A percentile compares a stretch with the other conserved stretches of the same genome.
Conservation (phyloP, 306 rosid species). For the Citrullus mucosospermus region DNA sequence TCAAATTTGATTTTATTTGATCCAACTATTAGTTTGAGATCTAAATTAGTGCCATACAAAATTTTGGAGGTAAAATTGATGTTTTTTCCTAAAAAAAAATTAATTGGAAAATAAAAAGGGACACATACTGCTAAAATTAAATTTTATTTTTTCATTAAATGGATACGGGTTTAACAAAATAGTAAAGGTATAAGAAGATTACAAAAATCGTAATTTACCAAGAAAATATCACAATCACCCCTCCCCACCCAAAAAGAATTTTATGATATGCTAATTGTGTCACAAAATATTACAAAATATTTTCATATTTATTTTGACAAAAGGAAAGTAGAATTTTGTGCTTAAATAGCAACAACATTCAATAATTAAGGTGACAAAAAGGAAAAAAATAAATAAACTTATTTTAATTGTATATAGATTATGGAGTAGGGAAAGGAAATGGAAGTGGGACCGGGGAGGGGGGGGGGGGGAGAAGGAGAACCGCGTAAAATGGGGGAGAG, state of each 20-base stretch:
- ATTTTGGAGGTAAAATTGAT: too few species aligned
- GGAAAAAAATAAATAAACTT: background rate
- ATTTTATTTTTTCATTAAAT: too few species aligned
- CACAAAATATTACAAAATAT: background rate
- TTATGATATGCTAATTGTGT: background rate
- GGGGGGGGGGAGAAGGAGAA: background rate
- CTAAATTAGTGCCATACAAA: too few species aligned
- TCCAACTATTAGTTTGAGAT: too few species aligned
- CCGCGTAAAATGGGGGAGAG: background rate
- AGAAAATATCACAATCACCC: too few species aligned
- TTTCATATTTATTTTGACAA: background rate
- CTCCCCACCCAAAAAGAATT: background rate
- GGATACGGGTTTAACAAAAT: too few species aligned
- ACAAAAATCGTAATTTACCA: too few species aligned
- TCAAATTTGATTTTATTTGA: too few species aligned
- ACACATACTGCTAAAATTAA: too few species aligned
- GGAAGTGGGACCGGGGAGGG: background rate
- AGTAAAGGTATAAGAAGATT: too few species aligned
- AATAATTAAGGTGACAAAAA: background rate
- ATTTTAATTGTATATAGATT: background rate
- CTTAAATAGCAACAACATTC: background rate
- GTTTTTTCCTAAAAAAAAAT: too few species aligned
- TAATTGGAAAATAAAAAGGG: too few species aligned
- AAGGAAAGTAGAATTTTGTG: background rate
- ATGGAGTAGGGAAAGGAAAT: background rate